Evolutionary conservation across 1,284 basidiomycete species (phyloP), one percentile per base, ranked within the genome.

Genomic region (Chondrostereum purpureum): DNA sequence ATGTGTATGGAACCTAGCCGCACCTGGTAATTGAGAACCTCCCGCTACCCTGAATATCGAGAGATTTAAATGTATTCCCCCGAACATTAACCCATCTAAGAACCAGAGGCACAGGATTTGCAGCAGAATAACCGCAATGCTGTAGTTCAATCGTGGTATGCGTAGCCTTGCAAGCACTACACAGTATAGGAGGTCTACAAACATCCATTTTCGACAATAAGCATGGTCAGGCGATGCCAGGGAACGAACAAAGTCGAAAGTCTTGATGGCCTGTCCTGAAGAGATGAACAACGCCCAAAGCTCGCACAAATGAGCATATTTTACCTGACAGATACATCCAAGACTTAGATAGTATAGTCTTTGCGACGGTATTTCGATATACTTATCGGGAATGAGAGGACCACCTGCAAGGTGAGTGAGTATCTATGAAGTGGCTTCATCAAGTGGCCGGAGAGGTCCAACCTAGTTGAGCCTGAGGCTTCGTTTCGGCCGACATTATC

Each of bases 61-160:
- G 27, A 31, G 27, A 55, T 73, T 68, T 47, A 80, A 49, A 53
- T 67, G 75, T 38, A 86, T 73, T 12, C 76, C 80, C 19, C 88
- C 87, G 57, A 92, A 88, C 53, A 89, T 57, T 16, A 87, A 46
- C 2, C 78, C 83, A 58, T 91, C 77, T 31, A 86, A 51, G 33
- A 81, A 67, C 63, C 76, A 80, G 2, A 87, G 58, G 1, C 68
- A 54, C 5, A 75, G 49, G 27, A 89, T 71, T 55, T 85, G 78
- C 21, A 84, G 66, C 10, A 73, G 50, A 22, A 83, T 72, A 3
- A 80, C 69, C 12, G 81, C 70, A 56, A 70, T 80, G 50, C 71
- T 73, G 55, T 88, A 88, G 46, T 75, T 77, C 41, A 92, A 72
- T 34, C 87, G 72, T 10, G 90, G 89, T 69, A 92, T 88, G 48